Percentiles rank a stretch among this genome's conserved stretches.
Conservation (phyloP, 768 basidiomycete species). For the Lactarius trivialis region DNA sequence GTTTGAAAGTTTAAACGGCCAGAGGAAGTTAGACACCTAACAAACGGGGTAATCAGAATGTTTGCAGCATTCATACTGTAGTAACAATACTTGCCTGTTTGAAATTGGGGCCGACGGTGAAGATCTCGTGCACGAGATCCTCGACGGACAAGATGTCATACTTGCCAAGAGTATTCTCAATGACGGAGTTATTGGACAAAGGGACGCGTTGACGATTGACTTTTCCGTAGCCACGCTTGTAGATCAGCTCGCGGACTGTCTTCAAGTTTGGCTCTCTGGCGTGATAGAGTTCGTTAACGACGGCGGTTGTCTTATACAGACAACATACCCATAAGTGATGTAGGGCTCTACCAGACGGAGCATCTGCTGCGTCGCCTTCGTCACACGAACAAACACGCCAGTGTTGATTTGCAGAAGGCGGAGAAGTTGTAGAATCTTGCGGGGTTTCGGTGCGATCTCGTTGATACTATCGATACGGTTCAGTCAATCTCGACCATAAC, state of each 20-base stretch:
- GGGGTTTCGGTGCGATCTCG: slow-evolving; percentile 98
- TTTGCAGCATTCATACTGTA: neutral
- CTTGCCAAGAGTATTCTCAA: slow-evolving; percentile 86
- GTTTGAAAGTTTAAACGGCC: slow-evolving; percentile 99
- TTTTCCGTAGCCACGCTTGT: slow-evolving; percentile 99
- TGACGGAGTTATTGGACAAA: slow-evolving; percentile 86
- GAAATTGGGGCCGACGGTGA: slow-evolving; percentile 95
- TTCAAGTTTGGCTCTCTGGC: slow-evolving; percentile 91
- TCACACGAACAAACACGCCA: slow-evolving; percentile 96
- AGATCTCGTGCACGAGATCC: slow-evolving; percentile 96
- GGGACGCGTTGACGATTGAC: slow-evolving; percentile 97
- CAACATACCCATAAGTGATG: slow-evolving; percentile 85
- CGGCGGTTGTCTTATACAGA: neutral
- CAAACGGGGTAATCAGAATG: neutral
- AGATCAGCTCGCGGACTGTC: slow-evolving; percentile 92
- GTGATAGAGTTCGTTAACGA: neutral
- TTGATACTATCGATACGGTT: slow-evolving; percentile 71
- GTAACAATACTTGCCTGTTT: slow-evolving; percentile 67
- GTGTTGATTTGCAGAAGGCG: slow-evolving; percentile 99
- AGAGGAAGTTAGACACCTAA: slow-evolving; percentile 87
- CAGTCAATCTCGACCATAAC: slow-evolving; percentile 15
- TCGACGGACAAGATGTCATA: slow-evolving; percentile 95
- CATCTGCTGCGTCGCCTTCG: slow-evolving; percentile 96
- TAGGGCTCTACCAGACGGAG: slow-evolving; percentile 96
- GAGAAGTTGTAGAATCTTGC: slow-evolving; percentile 97